Base-by-base conservation (phyloP, 2,329 filamentous ascomycete genomes). In the Alternaria arbusti region DNA sequence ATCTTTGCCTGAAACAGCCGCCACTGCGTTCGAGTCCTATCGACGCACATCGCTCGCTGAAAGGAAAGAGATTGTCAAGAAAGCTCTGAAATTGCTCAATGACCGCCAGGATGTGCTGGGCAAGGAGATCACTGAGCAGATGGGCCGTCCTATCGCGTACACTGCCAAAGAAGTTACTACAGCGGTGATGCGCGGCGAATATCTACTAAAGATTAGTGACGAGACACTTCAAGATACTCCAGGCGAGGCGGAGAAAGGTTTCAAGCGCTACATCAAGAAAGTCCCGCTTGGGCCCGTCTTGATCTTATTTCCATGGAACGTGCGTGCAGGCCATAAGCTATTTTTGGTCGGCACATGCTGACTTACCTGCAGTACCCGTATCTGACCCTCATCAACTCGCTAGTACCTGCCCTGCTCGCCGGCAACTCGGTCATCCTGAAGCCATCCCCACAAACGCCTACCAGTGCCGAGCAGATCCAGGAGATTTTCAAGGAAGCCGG, bases 281-380 rank as follows among this genome's bases (percentile, higher is more conserved):
- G 88, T 93, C 9, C 93, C 95, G 1, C 88, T 97, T 56, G 95
- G 95, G 1, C 93, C 94, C 11, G 91, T 96, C 15, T 86, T 98
- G 63, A 87, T 97, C 69, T 88, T 98, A 64, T 97, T 97, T 81
- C 91, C 95, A 1, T 98, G 95, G 95, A 98, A 98, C 82, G 94
- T 96, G 82, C 82, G 93, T 86, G 63, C 57, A 60, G 58, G 58
- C 59, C 57, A 64, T n/a, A 32, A 23, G 32, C 45, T 58, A 52
- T 62, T 51, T 47, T 59, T 63, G 32, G 22, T 45, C 54, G 22
- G 32, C 66, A 40, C 54, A 51, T 59, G 56, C 68, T 78, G 55
- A 78, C 58, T 12, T 25, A 60, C 11, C 30, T 65, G 43, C 63
- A 97, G 93, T 98, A 98, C 77, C 95, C 95, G 23, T 98, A 97